These are phyloP conservation scores for Yamadazyma akitaensis DNA, from an alignment of 805 yeast species.

Conservation along the genomic window DNA sequence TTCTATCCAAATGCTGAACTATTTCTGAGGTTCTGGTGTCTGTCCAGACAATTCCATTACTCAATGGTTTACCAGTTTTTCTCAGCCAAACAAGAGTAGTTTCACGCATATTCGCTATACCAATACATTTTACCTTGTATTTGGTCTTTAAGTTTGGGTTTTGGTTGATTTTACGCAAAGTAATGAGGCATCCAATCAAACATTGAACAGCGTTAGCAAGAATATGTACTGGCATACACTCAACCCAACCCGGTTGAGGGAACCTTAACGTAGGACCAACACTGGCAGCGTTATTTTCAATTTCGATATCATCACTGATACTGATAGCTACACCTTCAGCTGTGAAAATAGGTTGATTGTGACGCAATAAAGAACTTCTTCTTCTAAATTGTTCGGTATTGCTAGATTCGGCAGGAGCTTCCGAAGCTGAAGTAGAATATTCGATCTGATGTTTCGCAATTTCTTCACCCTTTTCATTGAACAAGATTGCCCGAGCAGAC, in stretches of 20 bases:
- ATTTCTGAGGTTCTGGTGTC: slow-evolving; percentile 82
- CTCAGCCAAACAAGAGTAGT: slow-evolving; percentile 88
- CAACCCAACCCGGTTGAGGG: slow-evolving; percentile 91
- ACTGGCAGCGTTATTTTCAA: slow-evolving; percentile 53
- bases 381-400: slow-evolving; percentile 46
- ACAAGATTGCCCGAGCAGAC: slow-evolving; percentile 83
- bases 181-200: slow-evolving; percentile 59
- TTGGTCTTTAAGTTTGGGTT: slow-evolving; percentile 49
- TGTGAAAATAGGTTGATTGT: slow-evolving; percentile 59
- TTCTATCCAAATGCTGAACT: slow-evolving; percentile 58
- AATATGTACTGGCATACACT: slow-evolving; percentile 83
- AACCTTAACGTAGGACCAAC: slow-evolving; percentile 69
- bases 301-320: slow-evolving; percentile 54
- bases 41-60: slow-evolving; percentile 94
- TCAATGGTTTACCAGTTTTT: slow-evolving; percentile 75
- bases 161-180: slow-evolving; percentile 54
- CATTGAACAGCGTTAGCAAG: slow-evolving; percentile 79
- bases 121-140: slow-evolving; percentile 68
- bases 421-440: slow-evolving; percentile 71
- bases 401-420: slow-evolving; percentile 39
- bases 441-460: slow-evolving; percentile 89
- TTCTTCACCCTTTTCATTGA: slow-evolving; percentile 69
- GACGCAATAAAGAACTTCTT: slow-evolving; percentile 42
- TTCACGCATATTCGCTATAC: slow-evolving; percentile 95
- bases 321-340: slow-evolving; percentile 73